Percentiles rank a stretch among this genome's conserved stretches.
These are phyloP conservation scores for Hemileccinum impolitum DNA, from an alignment of 768 basidiomycete genomes.

Conservation along the genomic window DNA sequence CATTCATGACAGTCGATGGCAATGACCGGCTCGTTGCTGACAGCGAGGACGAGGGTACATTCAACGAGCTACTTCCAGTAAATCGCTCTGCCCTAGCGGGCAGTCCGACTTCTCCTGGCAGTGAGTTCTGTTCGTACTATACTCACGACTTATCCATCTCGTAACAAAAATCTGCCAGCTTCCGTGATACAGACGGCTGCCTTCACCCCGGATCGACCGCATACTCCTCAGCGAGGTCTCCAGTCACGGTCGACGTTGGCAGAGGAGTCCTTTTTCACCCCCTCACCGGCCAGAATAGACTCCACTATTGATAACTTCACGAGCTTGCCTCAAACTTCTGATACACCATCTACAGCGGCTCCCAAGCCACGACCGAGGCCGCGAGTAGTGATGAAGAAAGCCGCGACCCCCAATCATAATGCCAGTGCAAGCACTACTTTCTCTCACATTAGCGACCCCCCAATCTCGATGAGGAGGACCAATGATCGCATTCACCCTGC, in stretches of 20 bases:
- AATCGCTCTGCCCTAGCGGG: not conserved
- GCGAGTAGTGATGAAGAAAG: slow-evolving; percentile 24
- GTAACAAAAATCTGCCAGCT: not conserved
- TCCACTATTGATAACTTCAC: slow-evolving; percentile 16
- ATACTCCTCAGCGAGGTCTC: slow-evolving; percentile 13
- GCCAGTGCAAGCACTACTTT: slow-evolving; percentile 8
- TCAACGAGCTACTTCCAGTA: not conserved
- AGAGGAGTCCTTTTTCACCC: slow-evolving; percentile 29
- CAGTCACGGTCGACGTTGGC: slow-evolving; percentile 3
- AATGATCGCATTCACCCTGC: slow-evolving; percentile 22
- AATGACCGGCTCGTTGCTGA: slow-evolving; percentile 48
- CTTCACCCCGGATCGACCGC: slow-evolving; percentile 12
- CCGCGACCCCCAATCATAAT: not conserved
- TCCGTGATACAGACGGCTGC: slow-evolving; percentile 20
- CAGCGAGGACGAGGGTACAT: slow-evolving; percentile 40
- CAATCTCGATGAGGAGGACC: slow-evolving; percentile 9
- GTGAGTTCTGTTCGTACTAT: slow-evolving; percentile 8
- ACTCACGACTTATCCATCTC: not conserved
- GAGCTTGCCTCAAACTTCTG: slow-evolving; percentile 7
- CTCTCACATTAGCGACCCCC: slow-evolving; percentile 22
- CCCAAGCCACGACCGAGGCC: slow-evolving; percentile 32
- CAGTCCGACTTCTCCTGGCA: not conserved
- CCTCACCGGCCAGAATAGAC: slow-evolving; percentile 4
- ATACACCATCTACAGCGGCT: not conserved
- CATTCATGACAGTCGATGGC: slow-evolving; percentile 8